Evolutionary conservation across 2,329 filamentous ascomycete genomes (phyloP).

Genomic region (Xylariaceae sp.): DNA sequence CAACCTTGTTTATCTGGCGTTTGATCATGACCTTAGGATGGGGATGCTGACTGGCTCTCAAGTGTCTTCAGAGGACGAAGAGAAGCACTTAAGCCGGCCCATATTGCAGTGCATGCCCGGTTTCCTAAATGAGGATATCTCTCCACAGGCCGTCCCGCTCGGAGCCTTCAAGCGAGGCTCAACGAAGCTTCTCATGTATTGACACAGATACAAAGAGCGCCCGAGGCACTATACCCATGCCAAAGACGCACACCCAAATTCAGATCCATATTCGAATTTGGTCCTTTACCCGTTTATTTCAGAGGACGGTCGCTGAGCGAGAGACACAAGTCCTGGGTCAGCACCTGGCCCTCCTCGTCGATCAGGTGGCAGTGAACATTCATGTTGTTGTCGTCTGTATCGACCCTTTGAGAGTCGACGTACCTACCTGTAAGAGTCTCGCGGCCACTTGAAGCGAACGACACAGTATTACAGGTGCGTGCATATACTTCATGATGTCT

Average conservation of each 20-base stretch:
- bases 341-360: too few species aligned
- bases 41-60: neutral
- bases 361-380: neutral
- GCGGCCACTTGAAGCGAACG: neutral
- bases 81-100: neutral
- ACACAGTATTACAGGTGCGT: neutral
- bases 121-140: neutral
- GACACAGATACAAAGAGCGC: neutral
- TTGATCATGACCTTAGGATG: neutral
- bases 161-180: neutral
- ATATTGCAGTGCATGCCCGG: neutral
- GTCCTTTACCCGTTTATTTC: neutral
- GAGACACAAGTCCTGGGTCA: neutral
- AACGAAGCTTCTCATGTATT: neutral
- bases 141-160: neutral
- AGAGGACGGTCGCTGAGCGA: neutral
- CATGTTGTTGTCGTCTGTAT: neutral
- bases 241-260: neutral
- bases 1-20: neutral
- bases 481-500: slow-evolving; percentile 1
- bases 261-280: neutral
- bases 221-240: neutral
- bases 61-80: neutral
- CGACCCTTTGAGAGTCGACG: neutral
- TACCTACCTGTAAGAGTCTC: neutral